Evolutionary conservation across 2,329 filamentous ascomycete genomes (phyloP), one percentile per base, ranked within the genome.

Genomic region (Berkeleyomyces rouxiae): DNA sequence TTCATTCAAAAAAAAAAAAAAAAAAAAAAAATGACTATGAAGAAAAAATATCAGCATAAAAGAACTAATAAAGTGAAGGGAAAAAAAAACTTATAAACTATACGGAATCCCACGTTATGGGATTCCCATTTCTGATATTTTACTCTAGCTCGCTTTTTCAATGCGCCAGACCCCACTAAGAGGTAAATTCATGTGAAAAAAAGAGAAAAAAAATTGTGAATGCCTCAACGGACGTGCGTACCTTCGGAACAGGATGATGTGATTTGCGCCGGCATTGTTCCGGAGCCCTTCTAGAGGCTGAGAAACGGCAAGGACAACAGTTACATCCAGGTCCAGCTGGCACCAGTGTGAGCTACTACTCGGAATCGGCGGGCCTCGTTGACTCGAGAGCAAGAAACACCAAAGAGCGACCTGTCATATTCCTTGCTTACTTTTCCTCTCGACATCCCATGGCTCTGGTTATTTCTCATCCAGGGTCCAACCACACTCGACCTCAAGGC

Each of bases 41-140:
- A 49, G 13, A 49, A 31, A 49, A 31, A n/a, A 49, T 2, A 46
- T 46, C 13, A 13, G 13, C 44, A 11, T 46, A 49, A 49, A 49
- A 4, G 31, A 49, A 23, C 9, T 23, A 2, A 16, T 10, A 10
- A 3, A 49, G 5, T n/a, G 16, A 49, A 11, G 23, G 16, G 36
- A 42, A 42, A 58, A 58, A 31, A 58, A 58, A 58, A 58, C 36
- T 39, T n/a, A 58, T 7, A 58, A 58, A 58, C 36, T 39, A 58
- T 7, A 39, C 53, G 9, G 37, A 39, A 58, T 58, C 40, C 53
- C 53, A n/a, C 31, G 11, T 39, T 9, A n/a, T 16, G 37, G 53
- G 40, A 39, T 58, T n/a, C 31, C 16, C 10, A 58, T 58, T 43
- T n/a, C 40, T 39, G 40, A 36, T 31, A 49, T 49, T 33, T 49